Evolutionary conservation across 2,329 filamentous ascomycete species (phyloP).

Genomic region (Biscogniauxia mediterranea): DNA sequence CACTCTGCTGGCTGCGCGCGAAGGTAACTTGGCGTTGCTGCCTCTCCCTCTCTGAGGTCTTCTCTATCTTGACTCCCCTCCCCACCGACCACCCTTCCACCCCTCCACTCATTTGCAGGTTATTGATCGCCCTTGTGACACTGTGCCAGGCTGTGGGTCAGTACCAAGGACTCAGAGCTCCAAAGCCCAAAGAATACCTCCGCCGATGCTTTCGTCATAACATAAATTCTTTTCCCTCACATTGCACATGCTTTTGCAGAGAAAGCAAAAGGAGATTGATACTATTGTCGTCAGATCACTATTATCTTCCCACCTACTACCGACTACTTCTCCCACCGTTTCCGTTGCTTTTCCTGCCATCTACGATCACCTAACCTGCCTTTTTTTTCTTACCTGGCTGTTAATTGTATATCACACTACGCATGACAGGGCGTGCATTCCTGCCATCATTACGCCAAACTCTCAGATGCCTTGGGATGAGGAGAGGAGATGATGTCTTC

Average conservation of each 20-base stretch:
- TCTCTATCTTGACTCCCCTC: neutral
- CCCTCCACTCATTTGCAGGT: neutral
- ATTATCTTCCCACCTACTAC: slow-evolving; percentile 3
- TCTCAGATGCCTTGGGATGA: neutral
- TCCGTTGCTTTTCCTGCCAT: neutral
- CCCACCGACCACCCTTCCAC: neutral
- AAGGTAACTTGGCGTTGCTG: neutral
- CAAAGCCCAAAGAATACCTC: slow-evolving; percentile 7
- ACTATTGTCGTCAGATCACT: slow-evolving; percentile 6
- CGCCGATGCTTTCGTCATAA: slow-evolving; percentile 8
- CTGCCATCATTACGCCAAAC: neutral
- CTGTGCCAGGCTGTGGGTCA: slow-evolving; percentile 2
- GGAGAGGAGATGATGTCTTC: neutral
- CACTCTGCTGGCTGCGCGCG: neutral
- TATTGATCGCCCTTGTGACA: neutral
- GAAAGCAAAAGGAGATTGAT: slow-evolving; percentile 13
- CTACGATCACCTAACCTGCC: neutral
- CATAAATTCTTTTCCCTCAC: slow-evolving; percentile 13
- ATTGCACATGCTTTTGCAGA: slow-evolving; percentile 7
- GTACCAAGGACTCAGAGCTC: slow-evolving; percentile 1
- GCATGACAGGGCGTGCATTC: neutral
- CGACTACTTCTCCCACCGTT: slow-evolving; percentile 1
- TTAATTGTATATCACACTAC: neutral
- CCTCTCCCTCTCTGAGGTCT: no score
- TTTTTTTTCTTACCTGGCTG: no score